Evolutionary conservation across 768 basidiomycete species (phyloP).

Genomic region (Grammothele lineata): DNA sequence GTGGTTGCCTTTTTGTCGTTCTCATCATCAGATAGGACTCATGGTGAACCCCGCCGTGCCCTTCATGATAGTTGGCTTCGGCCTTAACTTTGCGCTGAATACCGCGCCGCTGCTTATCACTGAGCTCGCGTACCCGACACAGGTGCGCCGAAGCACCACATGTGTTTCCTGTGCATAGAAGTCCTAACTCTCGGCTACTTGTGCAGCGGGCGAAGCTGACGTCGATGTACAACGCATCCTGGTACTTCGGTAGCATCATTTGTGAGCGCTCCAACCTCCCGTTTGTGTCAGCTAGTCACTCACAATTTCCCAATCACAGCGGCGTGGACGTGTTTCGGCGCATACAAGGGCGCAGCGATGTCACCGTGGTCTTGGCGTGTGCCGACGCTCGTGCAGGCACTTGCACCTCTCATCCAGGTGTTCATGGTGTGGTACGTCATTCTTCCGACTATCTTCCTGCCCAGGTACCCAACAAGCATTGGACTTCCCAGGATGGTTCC

Average conservation of each 20-base stretch:
- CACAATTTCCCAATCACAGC: constrained; percentile 21
- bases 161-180: neutral
- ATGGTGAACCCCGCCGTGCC: too few relatives aligned
- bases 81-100: constrained; percentile 57
- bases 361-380: constrained; percentile 59
- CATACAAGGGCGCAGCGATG: constrained; percentile 27
- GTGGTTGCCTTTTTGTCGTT: too few relatives aligned
- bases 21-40: too few relatives aligned
- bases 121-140: constrained; percentile 69
- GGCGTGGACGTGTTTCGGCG: constrained; percentile 45
- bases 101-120: constrained; percentile 61
- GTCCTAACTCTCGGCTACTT: neutral
- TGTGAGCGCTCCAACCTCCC: constrained; percentile 32
- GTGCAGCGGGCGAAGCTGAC: constrained; percentile 48
- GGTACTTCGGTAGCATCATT: constrained; percentile 71
- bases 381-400: constrained; percentile 59
- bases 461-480: neutral
- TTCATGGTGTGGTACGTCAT: constrained; percentile 44
- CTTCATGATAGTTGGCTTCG: constrained; percentile 49
- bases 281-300: neutral
- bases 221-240: constrained; percentile 64
- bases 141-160: constrained; percentile 31
- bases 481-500: constrained; percentile 50
- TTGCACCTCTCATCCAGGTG: constrained; percentile 54
- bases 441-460: neutral